phyloP scores from a whole-genome alignment of 2,329 filamentous ascomycete species.

The Aspergillus puulaauensis region DNA sequence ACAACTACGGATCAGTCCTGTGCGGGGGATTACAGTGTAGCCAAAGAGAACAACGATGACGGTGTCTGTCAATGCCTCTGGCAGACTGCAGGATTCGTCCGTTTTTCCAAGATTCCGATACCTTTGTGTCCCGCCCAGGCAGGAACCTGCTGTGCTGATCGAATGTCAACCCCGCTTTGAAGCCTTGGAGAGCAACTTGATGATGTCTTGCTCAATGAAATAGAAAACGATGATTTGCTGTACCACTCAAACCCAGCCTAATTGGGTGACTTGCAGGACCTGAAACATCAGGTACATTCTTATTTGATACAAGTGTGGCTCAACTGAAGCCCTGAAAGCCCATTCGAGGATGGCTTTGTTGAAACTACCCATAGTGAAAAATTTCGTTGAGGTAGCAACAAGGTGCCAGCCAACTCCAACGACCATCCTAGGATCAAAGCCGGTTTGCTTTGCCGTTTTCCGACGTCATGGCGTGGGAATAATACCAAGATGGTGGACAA shows the following conservation, averaged over 20 bases:
- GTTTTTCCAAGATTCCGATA: too few relatives aligned
- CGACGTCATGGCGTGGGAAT: neutral
- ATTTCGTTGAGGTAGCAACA: neutral
- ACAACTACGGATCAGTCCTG: neutral
- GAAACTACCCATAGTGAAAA: neutral
- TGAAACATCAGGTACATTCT: slow-evolving; percentile 13
- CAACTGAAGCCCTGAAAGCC: neutral
- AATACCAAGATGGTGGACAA: neutral
- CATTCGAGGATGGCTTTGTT: neutral
- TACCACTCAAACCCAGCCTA: neutral
- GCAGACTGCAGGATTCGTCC: neutral
- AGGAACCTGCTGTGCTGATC: neutral
- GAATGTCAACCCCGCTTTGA: neutral
- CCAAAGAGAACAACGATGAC: neutral
- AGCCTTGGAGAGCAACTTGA: neutral
- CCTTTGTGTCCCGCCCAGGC: neutral
- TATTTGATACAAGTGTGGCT: neutral
- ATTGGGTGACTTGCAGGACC: slow-evolving; percentile 14
- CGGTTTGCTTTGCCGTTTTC: neutral
- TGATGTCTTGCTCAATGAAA: neutral
- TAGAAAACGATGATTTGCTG: neutral
- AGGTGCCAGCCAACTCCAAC: neutral
- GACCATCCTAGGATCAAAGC: neutral
- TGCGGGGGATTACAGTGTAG: neutral
- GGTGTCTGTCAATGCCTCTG: neutral